A percentile compares a stretch with the other conserved stretches of the same genome.
phyloP scores from a whole-genome alignment of 345 rosid species.

The Acer campestre region DNA sequence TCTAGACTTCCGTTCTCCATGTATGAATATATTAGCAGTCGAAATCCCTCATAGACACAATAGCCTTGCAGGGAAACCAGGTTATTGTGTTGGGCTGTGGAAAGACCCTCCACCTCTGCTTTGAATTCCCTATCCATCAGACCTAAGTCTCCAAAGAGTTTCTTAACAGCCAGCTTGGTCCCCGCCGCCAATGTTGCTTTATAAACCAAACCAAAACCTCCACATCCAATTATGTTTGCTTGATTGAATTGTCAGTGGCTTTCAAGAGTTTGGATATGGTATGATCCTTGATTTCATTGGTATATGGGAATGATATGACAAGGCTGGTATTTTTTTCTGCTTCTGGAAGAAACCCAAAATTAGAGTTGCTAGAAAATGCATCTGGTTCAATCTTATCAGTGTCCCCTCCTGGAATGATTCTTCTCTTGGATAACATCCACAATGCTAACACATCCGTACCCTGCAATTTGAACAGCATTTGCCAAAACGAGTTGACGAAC shows the following conservation, averaged over 20 bases:
- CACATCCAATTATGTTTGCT: slow-evolving; percentile 64
- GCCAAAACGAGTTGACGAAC: no score
- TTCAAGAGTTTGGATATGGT: slow-evolving; percentile 55
- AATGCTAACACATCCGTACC: slow-evolving; percentile 48
- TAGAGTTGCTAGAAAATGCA: slow-evolving; percentile 43
- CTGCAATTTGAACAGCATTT: no score
- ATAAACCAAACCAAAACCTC: slow-evolving; percentile 67
- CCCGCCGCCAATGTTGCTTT: slow-evolving; percentile 55
- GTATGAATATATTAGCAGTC: slow-evolving; percentile 53
- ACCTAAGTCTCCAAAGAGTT: slow-evolving; percentile 61
- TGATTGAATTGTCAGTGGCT: slow-evolving; percentile 61
- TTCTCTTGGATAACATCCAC: slow-evolving; percentile 67
- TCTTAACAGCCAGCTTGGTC: slow-evolving; percentile 56
- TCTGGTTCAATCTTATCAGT: slow-evolving; percentile 49
- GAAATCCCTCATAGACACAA: slow-evolving; percentile 53
- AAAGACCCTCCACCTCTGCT: slow-evolving; percentile 66
- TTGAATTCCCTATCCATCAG: slow-evolving; percentile 65
- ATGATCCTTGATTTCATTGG: slow-evolving; percentile 52
- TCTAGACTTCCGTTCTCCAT: slow-evolving; percentile 68
- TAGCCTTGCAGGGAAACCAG: slow-evolving; percentile 64
- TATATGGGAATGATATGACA: slow-evolving; percentile 47
- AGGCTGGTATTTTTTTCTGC: slow-evolving; percentile 52
- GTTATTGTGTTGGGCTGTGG: slow-evolving; percentile 64
- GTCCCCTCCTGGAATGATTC: slow-evolving; percentile 56
- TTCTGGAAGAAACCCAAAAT: slow-evolving; percentile 41